These are phyloP conservation scores for Lonicera japonica DNA, from an alignment of 129 eudicot species.

Conservation along the genomic window DNA sequence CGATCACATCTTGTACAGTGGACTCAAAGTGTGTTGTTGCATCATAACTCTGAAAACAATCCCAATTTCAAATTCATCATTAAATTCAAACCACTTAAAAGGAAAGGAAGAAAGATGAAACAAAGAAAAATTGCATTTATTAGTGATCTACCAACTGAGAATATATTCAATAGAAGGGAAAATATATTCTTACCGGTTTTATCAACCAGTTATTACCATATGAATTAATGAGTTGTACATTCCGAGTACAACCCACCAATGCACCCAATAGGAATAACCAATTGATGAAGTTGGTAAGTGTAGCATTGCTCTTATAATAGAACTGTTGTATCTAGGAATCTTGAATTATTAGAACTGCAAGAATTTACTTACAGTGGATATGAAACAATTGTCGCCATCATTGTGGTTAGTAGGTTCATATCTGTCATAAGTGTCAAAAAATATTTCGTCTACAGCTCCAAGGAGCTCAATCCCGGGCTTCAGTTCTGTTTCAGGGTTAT, in stretches of 20 bases:
- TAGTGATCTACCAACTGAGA: background rate
- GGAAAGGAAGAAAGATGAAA: background rate
- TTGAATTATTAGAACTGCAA: too few species aligned
- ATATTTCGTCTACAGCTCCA: conserved; percentile 62
- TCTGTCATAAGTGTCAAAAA: conserved; percentile 61
- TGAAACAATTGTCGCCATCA: conserved; percentile 51
- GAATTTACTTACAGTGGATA: conserved; percentile 47
- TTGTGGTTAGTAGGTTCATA: conserved; percentile 45
- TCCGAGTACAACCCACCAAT: too few species aligned
- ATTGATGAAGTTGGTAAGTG: too few species aligned
- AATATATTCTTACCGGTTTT: too few species aligned
- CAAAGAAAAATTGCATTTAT: background rate
- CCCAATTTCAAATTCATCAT: background rate
- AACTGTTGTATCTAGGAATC: too few species aligned
- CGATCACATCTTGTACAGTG: conserved; percentile 56
- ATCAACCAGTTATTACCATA: too few species aligned
- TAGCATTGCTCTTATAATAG: too few species aligned
- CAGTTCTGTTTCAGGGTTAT: conserved; percentile 49
- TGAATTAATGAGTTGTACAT: too few species aligned
- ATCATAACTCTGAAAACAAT: conserved; percentile 52
- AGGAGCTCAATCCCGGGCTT: conserved; percentile 65
- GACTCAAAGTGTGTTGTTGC: conserved; percentile 71
- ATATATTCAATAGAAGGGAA: background rate
- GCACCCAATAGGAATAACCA: too few species aligned
- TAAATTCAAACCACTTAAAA: background rate